Conservation (phyloP, 495 filamentous ascomycete genomes). For the Penicillium tannophilum region DNA sequence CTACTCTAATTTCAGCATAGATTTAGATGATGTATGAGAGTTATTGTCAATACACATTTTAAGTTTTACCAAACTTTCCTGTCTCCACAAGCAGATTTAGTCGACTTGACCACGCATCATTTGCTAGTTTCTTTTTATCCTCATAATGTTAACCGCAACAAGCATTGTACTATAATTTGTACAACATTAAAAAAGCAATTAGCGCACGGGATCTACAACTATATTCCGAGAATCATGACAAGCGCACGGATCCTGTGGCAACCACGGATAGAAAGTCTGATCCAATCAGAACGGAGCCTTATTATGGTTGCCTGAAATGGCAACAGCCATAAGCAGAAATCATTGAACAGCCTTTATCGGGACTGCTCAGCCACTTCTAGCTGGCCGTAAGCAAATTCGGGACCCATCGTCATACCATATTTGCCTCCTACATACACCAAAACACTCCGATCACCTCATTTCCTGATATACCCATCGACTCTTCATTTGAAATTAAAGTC, state of each 20-base stretch:
- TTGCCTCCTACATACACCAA: background rate
- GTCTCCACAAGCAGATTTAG: no score
- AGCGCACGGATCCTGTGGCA: background rate
- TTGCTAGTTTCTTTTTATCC: background rate
- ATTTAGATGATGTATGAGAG: slow-evolving; percentile 1
- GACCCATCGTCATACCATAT: no score
- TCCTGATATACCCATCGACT: background rate
- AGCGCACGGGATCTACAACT: background rate
- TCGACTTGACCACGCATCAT: background rate
- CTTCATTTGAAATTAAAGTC: background rate
- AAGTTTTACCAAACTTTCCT: no score
- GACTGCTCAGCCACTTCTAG: background rate
- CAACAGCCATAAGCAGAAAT: background rate
- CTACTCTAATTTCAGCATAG: slow-evolving; percentile 12
- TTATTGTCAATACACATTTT: background rate
- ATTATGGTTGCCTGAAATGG: background rate
- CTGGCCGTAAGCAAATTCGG: background rate
- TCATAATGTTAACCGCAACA: background rate
- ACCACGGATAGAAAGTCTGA: no score
- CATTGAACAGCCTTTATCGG: no score
- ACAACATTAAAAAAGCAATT: no score
- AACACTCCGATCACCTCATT: background rate
- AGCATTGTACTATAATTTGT: no score
- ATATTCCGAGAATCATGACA: background rate
- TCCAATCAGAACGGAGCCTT: background rate